Evolutionary conservation across 2,329 filamentous ascomycete genomes (phyloP), one percentile per base, ranked within the genome.

Genomic region (Monosporascus cannonballus): DNA sequence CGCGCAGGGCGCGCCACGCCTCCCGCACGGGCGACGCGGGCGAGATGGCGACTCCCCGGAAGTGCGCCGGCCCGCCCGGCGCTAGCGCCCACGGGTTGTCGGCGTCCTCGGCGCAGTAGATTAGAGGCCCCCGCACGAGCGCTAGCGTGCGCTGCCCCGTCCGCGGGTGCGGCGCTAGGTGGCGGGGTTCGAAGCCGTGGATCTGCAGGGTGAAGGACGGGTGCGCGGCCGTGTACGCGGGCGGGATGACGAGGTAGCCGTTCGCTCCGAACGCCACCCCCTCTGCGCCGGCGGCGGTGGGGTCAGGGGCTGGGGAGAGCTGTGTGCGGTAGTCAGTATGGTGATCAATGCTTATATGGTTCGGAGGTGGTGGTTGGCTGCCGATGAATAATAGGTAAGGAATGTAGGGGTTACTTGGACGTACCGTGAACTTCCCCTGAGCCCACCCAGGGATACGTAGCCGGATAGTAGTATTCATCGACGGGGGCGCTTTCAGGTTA

Each of bases 101-200:
- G 6, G 72, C 60, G 51, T 85, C 81, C 60, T 86, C 83, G 4
- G 79, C 73, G 53, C 81, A 85, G 63, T 85, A 85, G 5, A 85
- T 69, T 6, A 85, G 61, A 0, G 81, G 82, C 0, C 83, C 83
- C 4, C 81, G 73, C 2, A 75, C 79, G 6, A 85, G 63, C 1
- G 76, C 72, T 38, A 82, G 57, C 2, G 76, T 79, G n/a, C 74
- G 66, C 59, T 83, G 79, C 57, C 77, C 77, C 0, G 80, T 78
- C 57, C 78, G 77, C 0, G 80, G 80, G 58, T 84, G 78, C 0
- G 81, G 79, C 2, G 73, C 64, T 3, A 82, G 58, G 49, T 75
- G 74, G 34, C 76, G 71, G 17, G 79, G 72, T 37, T 69, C 62
- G 42, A 85, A 73, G 14, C 73, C 72, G 47, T 73, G 61, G 17